Conservation (phyloP, 2,329 filamentous ascomycete genomes). For the Westerdykella ornata region DNA sequence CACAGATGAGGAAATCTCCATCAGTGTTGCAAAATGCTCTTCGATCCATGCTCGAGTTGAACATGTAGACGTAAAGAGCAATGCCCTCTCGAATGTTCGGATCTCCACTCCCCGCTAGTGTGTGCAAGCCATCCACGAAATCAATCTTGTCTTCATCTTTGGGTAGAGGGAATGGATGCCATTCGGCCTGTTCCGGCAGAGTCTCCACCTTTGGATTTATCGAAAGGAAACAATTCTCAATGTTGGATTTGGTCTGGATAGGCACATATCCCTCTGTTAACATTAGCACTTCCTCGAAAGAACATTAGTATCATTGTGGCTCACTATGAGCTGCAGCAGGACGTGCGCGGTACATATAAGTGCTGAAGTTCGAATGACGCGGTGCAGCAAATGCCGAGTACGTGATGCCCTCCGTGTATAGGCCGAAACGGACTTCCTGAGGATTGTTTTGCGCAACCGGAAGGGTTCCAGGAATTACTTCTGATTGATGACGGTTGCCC, state of each 20-base stretch:
- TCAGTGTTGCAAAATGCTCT: conserved; percentile 44
- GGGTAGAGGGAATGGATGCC: conserved; percentile 40
- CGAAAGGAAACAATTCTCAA: conserved; percentile 43
- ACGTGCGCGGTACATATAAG: conserved; percentile 42
- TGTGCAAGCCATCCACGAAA: conserved; percentile 46
- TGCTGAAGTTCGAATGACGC: conserved; percentile 38
- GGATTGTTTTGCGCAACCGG: conserved; percentile 41
- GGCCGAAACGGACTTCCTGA: conserved; percentile 39
- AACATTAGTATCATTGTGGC: conserved; percentile 9
- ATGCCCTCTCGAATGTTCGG: conserved; percentile 47
- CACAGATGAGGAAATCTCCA: conserved; percentile 36
- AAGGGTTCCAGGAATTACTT: conserved; percentile 40
- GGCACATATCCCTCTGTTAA: conserved; percentile 22
- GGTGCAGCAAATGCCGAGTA: conserved; percentile 42
- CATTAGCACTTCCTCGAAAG: conserved; percentile 21
- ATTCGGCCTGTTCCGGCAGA: conserved; percentile 47
- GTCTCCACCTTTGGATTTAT: conserved; percentile 44
- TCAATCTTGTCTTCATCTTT: conserved; percentile 38
- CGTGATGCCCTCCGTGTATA: conserved; percentile 44
- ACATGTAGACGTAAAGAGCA: conserved; percentile 46
- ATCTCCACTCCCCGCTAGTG: conserved; percentile 46
- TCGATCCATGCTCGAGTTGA: conserved; percentile 43
- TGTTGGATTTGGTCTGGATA: conserved; percentile 28
- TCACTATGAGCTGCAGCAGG: conserved; percentile 40
- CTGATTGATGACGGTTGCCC: conserved; percentile 37